These are phyloP conservation scores for Flueggea neowawraea DNA, from an alignment of 441 rosid species.

Conservation along the genomic window DNA sequence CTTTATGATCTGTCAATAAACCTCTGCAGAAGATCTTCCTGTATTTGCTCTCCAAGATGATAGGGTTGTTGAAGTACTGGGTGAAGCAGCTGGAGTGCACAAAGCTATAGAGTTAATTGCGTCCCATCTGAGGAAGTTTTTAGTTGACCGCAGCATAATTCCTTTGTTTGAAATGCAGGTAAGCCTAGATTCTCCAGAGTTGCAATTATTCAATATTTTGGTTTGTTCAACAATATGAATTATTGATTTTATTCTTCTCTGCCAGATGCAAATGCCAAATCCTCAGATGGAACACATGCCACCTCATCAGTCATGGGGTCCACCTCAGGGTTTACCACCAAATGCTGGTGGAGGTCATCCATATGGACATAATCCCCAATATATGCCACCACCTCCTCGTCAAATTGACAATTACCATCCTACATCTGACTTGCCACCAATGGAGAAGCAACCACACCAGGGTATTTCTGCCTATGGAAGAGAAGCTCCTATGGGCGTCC, in stretches of 20 bases:
- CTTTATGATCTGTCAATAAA: conserved; percentile 2
- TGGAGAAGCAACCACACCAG: conserved; percentile 93
- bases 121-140: conserved; percentile 90
- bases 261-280: conserved; percentile 74
- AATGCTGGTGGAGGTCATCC: conserved; percentile 70
- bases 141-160: conserved; percentile 93
- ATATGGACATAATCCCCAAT: conserved; percentile 68
- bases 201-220: conserved; percentile 1
- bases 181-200: conserved; percentile 19
- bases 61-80: conserved; percentile 92
- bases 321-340: conserved; percentile 83
- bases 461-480: conserved; percentile 96
- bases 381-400: conserved; percentile 72
- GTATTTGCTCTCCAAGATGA: conserved; percentile 96
- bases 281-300: conserved; percentile 85
- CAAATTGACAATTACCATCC: conserved; percentile 78
- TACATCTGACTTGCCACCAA: conserved; percentile 69
- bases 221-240: conserved; percentile 4
- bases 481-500: conserved; percentile 72
- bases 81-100: conserved; percentile 82
- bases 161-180: conserved; percentile 87
- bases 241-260: conserved; percentile 16
- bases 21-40: conserved; percentile 80
- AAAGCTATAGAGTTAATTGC: conserved; percentile 91
- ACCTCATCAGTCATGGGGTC: conserved; percentile 89